Evolutionary conservation across 768 basidiomycete genomes (phyloP).

Genomic region (Holtermannia corniformis): DNA sequence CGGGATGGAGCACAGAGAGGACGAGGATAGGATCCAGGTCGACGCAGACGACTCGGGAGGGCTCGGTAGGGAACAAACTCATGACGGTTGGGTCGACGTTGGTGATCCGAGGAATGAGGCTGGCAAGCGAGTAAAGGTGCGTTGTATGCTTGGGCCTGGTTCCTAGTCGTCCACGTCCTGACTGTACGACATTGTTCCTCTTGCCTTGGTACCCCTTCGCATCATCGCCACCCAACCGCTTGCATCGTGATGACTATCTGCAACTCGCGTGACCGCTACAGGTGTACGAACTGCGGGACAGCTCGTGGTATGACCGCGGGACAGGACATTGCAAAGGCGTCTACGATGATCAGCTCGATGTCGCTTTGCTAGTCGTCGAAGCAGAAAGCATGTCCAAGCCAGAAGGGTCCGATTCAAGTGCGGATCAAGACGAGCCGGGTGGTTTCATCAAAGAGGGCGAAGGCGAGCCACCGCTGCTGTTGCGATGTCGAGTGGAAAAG

Average conservation of each 20-base stretch:
- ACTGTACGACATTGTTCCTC: not conserved
- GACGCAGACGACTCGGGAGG: constrained; percentile 7
- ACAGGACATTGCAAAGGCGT: constrained; percentile 94
- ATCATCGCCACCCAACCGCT: not conserved
- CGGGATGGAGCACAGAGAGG: not conserved
- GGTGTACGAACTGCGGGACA: constrained; percentile 89
- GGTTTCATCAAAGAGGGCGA: constrained; percentile 35
- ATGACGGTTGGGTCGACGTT: not conserved
- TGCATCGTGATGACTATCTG: not conserved
- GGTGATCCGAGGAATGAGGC: constrained; percentile 1
- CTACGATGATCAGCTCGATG: constrained; percentile 43
- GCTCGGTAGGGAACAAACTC: constrained; percentile 1
- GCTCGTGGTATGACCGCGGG: constrained; percentile 90
- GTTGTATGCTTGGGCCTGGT: not conserved
- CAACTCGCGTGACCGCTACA: constrained; percentile 43
- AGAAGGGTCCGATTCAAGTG: constrained; percentile 3
- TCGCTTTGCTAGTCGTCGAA: constrained; percentile 40
- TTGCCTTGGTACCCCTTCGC: not conserved
- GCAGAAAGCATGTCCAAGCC: constrained; percentile 27
- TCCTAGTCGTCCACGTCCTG: no score
- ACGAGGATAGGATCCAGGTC: constrained; percentile 6
- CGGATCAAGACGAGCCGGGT: constrained; percentile 19
- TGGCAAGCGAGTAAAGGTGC: constrained; percentile 33
- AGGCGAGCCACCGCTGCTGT: constrained; percentile 48
- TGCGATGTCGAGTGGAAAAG: constrained; percentile 47